phyloP scores from a whole-genome alignment of 2,329 filamentous ascomycete species.

The Talaromyces amestolkiae region DNA sequence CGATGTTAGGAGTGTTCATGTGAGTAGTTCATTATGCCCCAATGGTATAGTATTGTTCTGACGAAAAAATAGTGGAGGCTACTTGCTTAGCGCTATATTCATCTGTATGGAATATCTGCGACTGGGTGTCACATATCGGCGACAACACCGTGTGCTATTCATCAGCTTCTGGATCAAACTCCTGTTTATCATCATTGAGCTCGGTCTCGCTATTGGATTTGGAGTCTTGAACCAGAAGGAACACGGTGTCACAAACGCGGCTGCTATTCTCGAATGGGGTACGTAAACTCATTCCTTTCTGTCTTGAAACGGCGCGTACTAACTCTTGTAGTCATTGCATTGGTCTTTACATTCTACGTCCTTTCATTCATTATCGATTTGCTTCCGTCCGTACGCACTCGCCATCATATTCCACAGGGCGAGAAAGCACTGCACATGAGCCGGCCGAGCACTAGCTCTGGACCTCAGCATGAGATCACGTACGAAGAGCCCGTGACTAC shows the following conservation, averaged over 20 bases:
- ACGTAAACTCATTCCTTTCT: conserved; percentile 22
- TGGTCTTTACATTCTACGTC: conserved; percentile 85
- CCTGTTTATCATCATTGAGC: conserved; percentile 75
- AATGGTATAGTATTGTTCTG: neutral
- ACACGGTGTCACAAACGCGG: conserved; percentile 53
- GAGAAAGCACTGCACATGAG: conserved; percentile 34
- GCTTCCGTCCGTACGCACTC: conserved; percentile 69
- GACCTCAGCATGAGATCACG: conserved; percentile 22
- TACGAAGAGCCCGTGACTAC: conserved; percentile 39
- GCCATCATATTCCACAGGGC: conserved; percentile 36
- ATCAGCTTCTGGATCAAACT: conserved; percentile 86
- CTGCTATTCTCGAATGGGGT: conserved; percentile 74
- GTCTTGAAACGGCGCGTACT: neutral
- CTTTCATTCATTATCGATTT: conserved; percentile 86
- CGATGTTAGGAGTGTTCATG: conserved; percentile 81
- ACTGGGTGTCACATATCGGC: conserved; percentile 73
- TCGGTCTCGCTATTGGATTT: conserved; percentile 68
- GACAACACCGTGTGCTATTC: conserved; percentile 67
- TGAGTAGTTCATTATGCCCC: conserved; percentile 25
- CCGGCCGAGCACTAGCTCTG: conserved; percentile 17
- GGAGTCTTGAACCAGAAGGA: conserved; percentile 48
- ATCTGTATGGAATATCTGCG: conserved; percentile 89
- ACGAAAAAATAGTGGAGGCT: conserved; percentile 56
- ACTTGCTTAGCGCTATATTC: conserved; percentile 80
- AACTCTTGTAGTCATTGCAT: conserved; percentile 56